These are phyloP conservation scores for Dendrobium huoshanense DNA, from an alignment of 106 monocot genomes.

Conservation along the genomic window DNA sequence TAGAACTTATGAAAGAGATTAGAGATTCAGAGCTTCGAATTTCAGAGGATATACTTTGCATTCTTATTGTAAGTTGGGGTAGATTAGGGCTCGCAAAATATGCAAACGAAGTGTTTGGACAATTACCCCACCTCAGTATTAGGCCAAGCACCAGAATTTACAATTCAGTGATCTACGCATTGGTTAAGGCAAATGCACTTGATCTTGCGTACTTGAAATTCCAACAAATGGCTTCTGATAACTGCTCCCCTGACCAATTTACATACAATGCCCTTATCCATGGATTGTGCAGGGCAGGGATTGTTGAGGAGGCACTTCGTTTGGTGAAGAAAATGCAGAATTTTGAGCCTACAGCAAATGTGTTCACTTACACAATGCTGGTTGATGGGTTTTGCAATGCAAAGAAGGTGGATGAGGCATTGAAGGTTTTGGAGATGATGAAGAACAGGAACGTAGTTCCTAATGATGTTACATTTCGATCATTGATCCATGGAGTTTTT, in stretches of 20 bases:
- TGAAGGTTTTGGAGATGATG: constrained; percentile 56
- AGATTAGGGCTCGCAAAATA: constrained; percentile 75
- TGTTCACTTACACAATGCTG: constrained; percentile 84
- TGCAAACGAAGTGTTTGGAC: constrained; percentile 62
- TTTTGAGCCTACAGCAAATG: constrained; percentile 38
- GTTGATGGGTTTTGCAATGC: constrained; percentile 93
- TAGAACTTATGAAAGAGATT: constrained; percentile 47
- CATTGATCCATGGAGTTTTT: constrained; percentile 74
- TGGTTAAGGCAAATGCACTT: constrained; percentile 63
- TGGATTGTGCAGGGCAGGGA: constrained; percentile 77
- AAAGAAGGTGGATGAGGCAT: constrained; percentile 52
- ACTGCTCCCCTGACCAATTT: constrained; percentile 68
- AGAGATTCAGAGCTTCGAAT: constrained; percentile 35
- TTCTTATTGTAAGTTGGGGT: constrained; percentile 78
- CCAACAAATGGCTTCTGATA: constrained; percentile 89
- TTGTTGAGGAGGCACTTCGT: constrained; percentile 68
- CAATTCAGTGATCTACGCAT: constrained; percentile 72
- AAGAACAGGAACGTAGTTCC: constrained; percentile 49
- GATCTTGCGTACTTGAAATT: constrained; percentile 87
- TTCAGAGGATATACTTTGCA: constrained; percentile 58
- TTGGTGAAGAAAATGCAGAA: constrained; percentile 82
- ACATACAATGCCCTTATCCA: constrained; percentile 87
- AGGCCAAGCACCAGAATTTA: constrained; percentile 58
- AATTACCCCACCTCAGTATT: constrained; percentile 51
- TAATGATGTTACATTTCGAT: constrained; percentile 62